These are phyloP conservation scores for Talaromyces rugulosus DNA, from an alignment of 2,329 filamentous ascomycete species.

Conservation along the genomic window DNA sequence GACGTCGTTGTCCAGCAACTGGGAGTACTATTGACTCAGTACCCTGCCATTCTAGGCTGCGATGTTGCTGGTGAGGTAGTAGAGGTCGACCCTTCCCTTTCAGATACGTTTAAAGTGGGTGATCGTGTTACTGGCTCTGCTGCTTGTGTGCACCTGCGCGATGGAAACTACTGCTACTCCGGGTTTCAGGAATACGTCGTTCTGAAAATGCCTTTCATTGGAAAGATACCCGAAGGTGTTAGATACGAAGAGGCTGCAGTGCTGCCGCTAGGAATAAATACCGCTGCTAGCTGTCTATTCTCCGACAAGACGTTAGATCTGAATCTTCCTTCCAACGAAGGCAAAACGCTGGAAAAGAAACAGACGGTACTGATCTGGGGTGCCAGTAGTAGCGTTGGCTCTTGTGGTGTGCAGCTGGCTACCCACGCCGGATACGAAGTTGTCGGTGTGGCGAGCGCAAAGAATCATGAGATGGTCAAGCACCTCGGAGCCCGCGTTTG, in stretches of 20 bases:
- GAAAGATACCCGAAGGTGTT: constrained; percentile 20
- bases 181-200: constrained; percentile 25
- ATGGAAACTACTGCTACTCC: constrained; percentile 13
- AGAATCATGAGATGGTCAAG: constrained; percentile 41
- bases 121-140: constrained; percentile 23
- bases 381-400: constrained; percentile 44
- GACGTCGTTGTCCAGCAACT: constrained; percentile 29
- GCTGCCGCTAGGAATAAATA: constrained; percentile 21
- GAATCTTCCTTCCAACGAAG: neutral
- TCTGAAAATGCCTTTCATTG: constrained; percentile 10
- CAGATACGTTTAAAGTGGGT: constrained; percentile 20
- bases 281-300: constrained; percentile 22
- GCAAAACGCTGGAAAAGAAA: neutral
- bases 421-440: constrained; percentile 37
- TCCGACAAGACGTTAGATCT: constrained; percentile 15
- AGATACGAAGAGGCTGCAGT: constrained; percentile 22
- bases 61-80: constrained; percentile 27
- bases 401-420: constrained; percentile 40
- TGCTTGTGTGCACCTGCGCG: constrained; percentile 6
- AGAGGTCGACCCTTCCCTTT: constrained; percentile 22
- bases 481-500: constrained; percentile 39
- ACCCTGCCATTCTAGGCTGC: constrained; percentile 19
- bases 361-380: constrained; percentile 43
- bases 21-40: constrained; percentile 18
- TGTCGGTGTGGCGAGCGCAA: constrained; percentile 31